phyloP scores from a whole-genome alignment of 257 asterid genomes.

The Handroanthus guayacan region DNA sequence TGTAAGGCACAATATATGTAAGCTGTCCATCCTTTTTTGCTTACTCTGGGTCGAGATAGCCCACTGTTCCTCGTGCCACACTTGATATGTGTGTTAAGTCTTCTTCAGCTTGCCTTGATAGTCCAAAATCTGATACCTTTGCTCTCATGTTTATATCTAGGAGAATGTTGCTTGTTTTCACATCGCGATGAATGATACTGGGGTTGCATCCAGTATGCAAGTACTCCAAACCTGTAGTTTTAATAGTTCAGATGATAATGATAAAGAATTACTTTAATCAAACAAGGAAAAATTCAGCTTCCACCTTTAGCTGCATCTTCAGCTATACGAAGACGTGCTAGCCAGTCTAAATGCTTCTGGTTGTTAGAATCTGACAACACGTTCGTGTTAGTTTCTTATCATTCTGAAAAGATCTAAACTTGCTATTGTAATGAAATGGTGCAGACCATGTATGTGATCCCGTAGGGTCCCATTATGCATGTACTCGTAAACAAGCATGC shows the following conservation, averaged over 20 bases:
- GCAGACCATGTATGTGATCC: conserved; percentile 78
- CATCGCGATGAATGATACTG: conserved; percentile 93
- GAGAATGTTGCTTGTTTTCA: conserved; percentile 92
- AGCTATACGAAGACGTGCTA: conserved; percentile 84
- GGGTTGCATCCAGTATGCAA: conserved; percentile 99
- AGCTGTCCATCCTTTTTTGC: conserved; percentile 28
- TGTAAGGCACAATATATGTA: background rate
- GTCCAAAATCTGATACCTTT: conserved; percentile 97
- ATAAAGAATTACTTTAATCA: background rate
- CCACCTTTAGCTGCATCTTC: conserved; percentile 98
- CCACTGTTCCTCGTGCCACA: conserved; percentile 95
- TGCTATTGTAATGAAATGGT: background rate
- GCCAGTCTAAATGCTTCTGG: conserved; percentile 84
- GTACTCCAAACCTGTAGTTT: conserved; percentile 80
- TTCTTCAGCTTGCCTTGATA: conserved; percentile 97
- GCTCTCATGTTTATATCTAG: conserved; percentile 94
- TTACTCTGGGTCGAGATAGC: conserved; percentile 98
- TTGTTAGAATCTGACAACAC: conserved; percentile 53
- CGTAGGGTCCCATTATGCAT: conserved; percentile 98
- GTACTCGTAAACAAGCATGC: conserved; percentile 95
- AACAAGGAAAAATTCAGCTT: background rate
- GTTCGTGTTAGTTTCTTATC: conserved; percentile 28
- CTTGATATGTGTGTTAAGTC: conserved; percentile 92
- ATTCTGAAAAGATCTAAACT: conserved; percentile 12
- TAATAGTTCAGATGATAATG: background rate